Conservation (phyloP, 2,329 filamentous ascomycete genomes). For the Colletotrichum sojae region DNA sequence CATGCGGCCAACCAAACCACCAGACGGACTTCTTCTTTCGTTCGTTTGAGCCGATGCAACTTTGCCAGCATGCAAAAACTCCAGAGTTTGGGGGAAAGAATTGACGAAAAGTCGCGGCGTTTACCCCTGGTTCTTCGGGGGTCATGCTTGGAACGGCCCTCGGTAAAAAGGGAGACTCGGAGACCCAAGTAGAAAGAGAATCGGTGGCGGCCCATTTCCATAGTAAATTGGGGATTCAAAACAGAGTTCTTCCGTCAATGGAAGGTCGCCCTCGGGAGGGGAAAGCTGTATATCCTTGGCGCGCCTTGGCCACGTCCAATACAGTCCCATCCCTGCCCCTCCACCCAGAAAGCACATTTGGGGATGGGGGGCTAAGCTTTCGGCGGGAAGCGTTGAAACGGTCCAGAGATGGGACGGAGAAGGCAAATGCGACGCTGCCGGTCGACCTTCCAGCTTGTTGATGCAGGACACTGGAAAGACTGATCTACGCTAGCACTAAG, state of each 20-base stretch:
- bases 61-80: not conserved
- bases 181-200: too few relatives aligned
- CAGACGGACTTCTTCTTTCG: not conserved
- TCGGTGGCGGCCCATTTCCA: too few relatives aligned
- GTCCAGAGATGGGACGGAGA: conserved; percentile 2
- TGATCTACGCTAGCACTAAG: conserved; percentile 2
- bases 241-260: conserved; percentile 36
- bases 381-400: too few relatives aligned
- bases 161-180: not conserved
- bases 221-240: too few relatives aligned
- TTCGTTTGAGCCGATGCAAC: not conserved
- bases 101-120: not conserved
- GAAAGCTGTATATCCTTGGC: conserved; percentile 2
- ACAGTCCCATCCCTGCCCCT: not conserved
- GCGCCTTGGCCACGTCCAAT: too few relatives aligned
- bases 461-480: not conserved
- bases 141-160: conserved; percentile 21
- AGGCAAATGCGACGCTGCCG: not conserved
- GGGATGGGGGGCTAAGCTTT: conserved; percentile 20
- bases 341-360: not conserved
- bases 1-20: conserved; percentile 7
- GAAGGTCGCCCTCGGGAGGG: conserved; percentile 4
- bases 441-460: not conserved
- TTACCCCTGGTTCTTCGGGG: conserved; percentile 24
- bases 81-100: not conserved